phyloP scores from a whole-genome alignment of 345 rosid species.

The Punica granatum region DNA sequence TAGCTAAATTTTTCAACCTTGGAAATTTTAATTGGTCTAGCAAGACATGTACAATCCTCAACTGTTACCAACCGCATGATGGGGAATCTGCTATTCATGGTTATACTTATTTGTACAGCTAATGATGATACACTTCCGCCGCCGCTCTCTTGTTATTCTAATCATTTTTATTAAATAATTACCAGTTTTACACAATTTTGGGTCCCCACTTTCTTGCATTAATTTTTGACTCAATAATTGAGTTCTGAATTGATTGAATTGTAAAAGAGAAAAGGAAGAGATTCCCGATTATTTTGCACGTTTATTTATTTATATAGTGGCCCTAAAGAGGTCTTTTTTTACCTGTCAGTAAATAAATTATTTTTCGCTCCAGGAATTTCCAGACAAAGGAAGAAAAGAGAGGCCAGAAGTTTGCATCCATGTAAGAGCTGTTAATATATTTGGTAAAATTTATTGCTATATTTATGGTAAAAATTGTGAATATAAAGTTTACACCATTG shows the following conservation, averaged over 20 bases:
- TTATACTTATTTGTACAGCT: background rate
- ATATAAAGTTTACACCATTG: too few species aligned
- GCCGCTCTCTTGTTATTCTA: background rate
- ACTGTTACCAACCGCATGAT: background rate
- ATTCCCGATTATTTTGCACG: too few species aligned
- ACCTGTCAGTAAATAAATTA: background rate
- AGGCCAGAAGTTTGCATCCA: too few species aligned
- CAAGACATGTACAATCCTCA: background rate
- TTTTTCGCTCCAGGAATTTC: too few species aligned
- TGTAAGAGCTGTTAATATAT: too few species aligned
- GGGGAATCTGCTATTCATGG: background rate
- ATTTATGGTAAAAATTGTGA: too few species aligned
- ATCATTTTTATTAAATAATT: background rate
- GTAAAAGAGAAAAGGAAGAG: background rate
- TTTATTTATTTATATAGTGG: too few species aligned
- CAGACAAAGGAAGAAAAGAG: too few species aligned
- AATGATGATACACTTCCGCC: background rate
- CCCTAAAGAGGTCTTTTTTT: background rate
- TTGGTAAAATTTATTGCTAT: too few species aligned
- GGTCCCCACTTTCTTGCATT: constrained; percentile 1
- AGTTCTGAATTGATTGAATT: constrained; percentile 3
- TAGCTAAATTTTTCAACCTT: background rate
- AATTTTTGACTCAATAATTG: constrained; percentile 6
- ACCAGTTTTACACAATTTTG: background rate
- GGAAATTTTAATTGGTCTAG: constrained; percentile 1